These are phyloP conservation scores for Tetrahymena elliotti DNA, from an alignment of 73 alveolate species.

Conservation along the genomic window DNA sequence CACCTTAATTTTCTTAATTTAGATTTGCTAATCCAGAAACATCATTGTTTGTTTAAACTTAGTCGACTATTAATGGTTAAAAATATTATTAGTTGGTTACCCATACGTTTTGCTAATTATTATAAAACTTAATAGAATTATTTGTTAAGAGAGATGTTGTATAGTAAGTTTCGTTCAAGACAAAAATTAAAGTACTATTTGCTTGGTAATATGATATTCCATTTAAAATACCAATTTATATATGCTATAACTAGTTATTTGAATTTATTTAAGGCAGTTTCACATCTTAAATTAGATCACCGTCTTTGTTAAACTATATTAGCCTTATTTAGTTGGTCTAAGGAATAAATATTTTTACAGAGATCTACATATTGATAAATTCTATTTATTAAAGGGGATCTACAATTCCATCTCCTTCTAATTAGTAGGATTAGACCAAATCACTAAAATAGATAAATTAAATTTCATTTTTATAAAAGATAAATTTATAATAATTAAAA, in stretches of 20 bases:
- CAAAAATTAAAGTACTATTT: not conserved
- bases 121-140: not conserved
- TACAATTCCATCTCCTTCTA: not conserved
- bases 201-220: not conserved
- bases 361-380: not conserved
- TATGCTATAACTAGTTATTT: not conserved
- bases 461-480: not conserved
- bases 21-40: not conserved
- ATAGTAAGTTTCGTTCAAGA: not conserved
- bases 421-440: not conserved
- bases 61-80: not conserved
- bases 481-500: not conserved
- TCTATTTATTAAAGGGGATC: not conserved
- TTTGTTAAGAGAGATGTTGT: not conserved
- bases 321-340: not conserved
- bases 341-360: not conserved
- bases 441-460: not conserved
- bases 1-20: no score
- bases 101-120: not conserved
- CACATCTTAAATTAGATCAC: not conserved
- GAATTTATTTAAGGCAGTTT: not conserved
- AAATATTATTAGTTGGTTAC: not conserved
- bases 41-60: no score
- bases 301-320: not conserved
- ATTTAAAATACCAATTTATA: not conserved